These are phyloP conservation scores for Nemania sp. DNA, from an alignment of 2,329 filamentous ascomycete species.

Conservation along the genomic window DNA sequence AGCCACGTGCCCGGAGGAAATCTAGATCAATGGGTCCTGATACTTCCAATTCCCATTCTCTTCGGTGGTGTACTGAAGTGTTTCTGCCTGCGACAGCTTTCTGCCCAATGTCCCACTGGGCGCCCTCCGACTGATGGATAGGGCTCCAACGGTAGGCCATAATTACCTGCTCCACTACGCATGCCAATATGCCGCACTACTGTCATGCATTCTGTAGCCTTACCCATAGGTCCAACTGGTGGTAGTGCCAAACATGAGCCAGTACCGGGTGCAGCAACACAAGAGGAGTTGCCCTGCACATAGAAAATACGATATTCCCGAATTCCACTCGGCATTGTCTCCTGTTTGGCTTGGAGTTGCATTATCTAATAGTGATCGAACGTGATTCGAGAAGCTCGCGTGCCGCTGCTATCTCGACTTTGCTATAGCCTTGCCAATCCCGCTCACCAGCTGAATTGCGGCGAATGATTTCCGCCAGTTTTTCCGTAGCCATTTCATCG, in stretches of 20 bases:
- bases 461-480: constrained; percentile 76
- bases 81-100: constrained; percentile 29
- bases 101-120: constrained; percentile 42
- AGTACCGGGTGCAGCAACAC: constrained; percentile 10
- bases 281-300: constrained; percentile 4
- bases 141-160: constrained; percentile 36
- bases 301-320: constrained; percentile 4
- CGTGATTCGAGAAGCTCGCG: constrained; percentile 66
- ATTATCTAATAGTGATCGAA: constrained; percentile 50
- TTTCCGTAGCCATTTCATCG: constrained; percentile 72
- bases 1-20: constrained; percentile 43
- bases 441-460: constrained; percentile 61
- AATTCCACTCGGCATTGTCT: neutral
- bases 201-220: constrained; percentile 23
- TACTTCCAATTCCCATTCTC: neutral
- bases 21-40: constrained; percentile 26
- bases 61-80: constrained; percentile 17
- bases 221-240: constrained; percentile 15
- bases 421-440: constrained; percentile 73
- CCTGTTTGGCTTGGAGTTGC: constrained; percentile 17
- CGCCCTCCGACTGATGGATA: constrained; percentile 18
- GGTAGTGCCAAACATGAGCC: constrained; percentile 16
- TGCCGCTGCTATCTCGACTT: constrained; percentile 72
- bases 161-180: constrained; percentile 27
- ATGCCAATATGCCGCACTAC: constrained; percentile 21